These are phyloP conservation scores for Botrytis porri DNA, from an alignment of 2,329 filamentous ascomycete genomes.

Conservation along the genomic window DNA sequence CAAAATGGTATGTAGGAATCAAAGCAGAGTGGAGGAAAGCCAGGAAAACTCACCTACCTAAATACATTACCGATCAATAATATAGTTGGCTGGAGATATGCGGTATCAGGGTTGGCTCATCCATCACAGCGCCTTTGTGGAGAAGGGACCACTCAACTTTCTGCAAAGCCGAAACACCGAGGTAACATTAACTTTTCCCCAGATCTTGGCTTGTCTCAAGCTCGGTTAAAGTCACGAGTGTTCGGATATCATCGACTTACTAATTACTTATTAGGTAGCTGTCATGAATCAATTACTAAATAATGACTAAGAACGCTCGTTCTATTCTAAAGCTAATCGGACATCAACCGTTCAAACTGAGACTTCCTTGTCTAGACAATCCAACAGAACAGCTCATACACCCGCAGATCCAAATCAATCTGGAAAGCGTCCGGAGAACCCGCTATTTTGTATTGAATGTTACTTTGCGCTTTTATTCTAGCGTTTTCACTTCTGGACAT, in stretches of 20 bases:
- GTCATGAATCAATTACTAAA: background rate
- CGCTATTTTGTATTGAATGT: background rate
- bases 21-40: background rate
- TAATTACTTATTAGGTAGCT: too few relatives aligned
- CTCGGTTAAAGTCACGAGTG: background rate
- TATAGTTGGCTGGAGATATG: conserved; percentile 1
- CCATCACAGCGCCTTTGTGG: background rate
- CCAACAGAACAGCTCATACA: background rate
- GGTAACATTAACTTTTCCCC: conserved; percentile 1
- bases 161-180: conserved; percentile 11
- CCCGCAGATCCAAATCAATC: background rate
- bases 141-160: background rate
- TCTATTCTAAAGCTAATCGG: too few relatives aligned
- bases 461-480: background rate
- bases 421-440: background rate
- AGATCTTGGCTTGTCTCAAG: background rate
- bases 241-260: background rate
- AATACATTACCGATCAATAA: background rate
- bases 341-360: background rate
- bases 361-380: background rate
- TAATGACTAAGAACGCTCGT: background rate
- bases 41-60: background rate
- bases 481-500: background rate
- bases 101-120: background rate
- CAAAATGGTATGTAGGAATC: background rate